Conservation (phyloP, 345 rosid genomes). For the Populus pruinosa region DNA sequence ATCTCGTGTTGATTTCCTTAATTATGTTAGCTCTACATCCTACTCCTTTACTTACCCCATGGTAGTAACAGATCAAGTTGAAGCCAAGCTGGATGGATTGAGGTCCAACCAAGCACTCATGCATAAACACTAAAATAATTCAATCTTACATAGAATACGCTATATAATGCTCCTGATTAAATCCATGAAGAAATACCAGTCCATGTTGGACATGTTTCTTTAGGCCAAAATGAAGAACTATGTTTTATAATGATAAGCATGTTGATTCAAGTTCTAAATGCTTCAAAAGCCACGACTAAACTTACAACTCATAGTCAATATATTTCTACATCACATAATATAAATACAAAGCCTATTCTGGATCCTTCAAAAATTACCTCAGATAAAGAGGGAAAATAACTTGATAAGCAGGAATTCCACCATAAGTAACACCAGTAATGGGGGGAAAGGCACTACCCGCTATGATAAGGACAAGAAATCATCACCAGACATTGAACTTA, state of each 20-base stretch:
- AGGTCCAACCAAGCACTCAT: not conserved
- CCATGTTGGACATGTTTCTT: not conserved
- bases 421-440: not conserved
- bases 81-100: not conserved
- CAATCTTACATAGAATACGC: not conserved
- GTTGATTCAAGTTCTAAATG: not conserved
- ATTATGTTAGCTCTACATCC: not conserved
- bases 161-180: not conserved
- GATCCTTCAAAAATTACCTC: conserved; percentile 5
- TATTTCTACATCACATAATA: not conserved
- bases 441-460: not conserved
- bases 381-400: not conserved
- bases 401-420: not conserved
- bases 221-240: not conserved
- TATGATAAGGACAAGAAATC: conserved; percentile 29
- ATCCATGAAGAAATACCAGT: not conserved
- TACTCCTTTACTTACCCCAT: not conserved
- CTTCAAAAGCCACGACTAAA: not conserved
- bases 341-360: not conserved
- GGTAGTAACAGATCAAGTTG: not conserved
- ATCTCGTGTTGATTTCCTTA: too few species aligned
- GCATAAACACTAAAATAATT: not conserved
- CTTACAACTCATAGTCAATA: not conserved
- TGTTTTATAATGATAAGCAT: not conserved
- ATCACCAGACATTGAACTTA: conserved; percentile 31